A percentile compares a stretch with the other conserved stretches of the same genome.
Evolutionary conservation across 2,329 filamentous ascomycete species (phyloP).

Genomic region (Macrophomina pseudophaseolina): DNA sequence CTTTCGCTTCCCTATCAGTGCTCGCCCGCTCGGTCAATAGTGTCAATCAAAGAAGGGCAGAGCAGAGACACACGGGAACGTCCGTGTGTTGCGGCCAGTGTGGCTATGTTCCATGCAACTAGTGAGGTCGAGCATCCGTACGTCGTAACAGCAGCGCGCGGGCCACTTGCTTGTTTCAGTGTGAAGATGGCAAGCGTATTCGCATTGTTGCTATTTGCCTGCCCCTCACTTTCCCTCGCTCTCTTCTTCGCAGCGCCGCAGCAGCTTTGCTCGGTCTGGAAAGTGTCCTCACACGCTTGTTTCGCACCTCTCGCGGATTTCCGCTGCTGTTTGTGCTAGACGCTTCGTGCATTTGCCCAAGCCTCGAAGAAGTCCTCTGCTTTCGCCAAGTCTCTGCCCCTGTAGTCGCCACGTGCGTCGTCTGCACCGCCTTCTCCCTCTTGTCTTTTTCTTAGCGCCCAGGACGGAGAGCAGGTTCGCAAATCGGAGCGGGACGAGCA

Average conservation of each 20-base stretch:
- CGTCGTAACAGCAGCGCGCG: background rate
- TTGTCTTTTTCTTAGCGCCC: background rate
- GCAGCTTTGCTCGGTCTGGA: background rate
- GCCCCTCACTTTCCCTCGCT: background rate
- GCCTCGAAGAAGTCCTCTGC: no score
- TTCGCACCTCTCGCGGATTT: background rate
- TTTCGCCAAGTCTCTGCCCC: background rate
- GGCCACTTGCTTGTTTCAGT: constrained; percentile 4
- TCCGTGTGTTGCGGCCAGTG: background rate
- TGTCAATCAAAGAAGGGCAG: background rate
- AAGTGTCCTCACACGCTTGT: no score
- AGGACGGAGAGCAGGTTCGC: background rate
- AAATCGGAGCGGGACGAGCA: background rate
- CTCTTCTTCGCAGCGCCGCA: background rate
- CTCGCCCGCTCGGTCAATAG: background rate
- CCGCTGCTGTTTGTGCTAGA: no score
- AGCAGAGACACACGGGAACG: background rate
- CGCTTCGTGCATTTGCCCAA: no score
- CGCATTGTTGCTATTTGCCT: background rate
- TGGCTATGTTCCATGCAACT: background rate
- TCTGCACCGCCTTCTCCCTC: background rate
- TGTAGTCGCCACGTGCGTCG: background rate
- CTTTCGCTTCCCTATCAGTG: background rate
- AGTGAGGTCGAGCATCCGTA: background rate
- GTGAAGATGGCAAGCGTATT: background rate